phyloP scores from a whole-genome alignment of 306 rosid species.

The Quillaja saponaria region DNA sequence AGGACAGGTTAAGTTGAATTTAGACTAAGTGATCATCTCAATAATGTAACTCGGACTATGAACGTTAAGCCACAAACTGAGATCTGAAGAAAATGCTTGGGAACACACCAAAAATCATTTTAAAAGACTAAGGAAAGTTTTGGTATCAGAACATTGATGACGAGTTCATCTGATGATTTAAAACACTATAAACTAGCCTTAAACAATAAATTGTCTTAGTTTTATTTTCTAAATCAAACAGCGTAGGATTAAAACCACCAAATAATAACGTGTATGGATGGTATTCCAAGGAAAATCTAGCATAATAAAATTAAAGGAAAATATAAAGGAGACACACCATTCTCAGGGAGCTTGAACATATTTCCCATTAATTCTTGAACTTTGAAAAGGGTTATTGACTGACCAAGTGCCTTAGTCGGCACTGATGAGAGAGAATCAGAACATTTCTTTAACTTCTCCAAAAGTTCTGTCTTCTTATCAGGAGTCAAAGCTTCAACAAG shows the following conservation, averaged over 20 bases:
- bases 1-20: slow-evolving; percentile 41
- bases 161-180: not conserved
- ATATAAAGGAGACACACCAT: slow-evolving; percentile 54
- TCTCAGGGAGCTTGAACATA: slow-evolving; percentile 46
- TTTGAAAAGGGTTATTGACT: slow-evolving; percentile 67
- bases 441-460: slow-evolving; percentile 55
- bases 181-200: slow-evolving; percentile 17
- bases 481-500: slow-evolving; percentile 63
- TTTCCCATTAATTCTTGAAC: slow-evolving; percentile 61
- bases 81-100: slow-evolving; percentile 14
- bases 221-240: not conserved
- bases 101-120: not conserved
- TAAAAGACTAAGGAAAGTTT: not conserved
- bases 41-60: slow-evolving; percentile 21
- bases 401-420: slow-evolving; percentile 69
- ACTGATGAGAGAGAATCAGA: slow-evolving; percentile 38
- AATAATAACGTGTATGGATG: no score
- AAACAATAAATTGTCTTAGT: not conserved
- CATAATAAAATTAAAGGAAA: not conserved
- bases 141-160: not conserved
- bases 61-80: slow-evolving; percentile 24
- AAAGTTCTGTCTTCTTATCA: slow-evolving; percentile 62
- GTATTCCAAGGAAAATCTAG: not conserved
- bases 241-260: no score
- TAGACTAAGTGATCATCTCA: slow-evolving; percentile 34